phyloP scores from a whole-genome alignment of 2,329 filamentous ascomycete species.

The Phyllosticta capitalensis region DNA sequence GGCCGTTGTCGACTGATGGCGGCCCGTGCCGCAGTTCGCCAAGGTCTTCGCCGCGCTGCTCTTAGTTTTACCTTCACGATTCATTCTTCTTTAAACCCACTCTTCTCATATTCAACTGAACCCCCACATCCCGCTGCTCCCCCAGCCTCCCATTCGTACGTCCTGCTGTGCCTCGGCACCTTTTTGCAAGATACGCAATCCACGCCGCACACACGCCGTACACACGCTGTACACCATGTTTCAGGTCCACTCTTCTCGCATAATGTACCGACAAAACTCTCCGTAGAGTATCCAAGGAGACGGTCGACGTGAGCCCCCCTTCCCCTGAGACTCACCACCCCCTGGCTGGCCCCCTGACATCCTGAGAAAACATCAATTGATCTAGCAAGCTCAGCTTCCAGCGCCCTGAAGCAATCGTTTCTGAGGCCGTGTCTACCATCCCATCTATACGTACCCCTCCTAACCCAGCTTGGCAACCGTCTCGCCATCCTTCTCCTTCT shows the following conservation, averaged over 20 bases:
- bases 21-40: neutral
- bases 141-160: neutral
- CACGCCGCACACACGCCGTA: too few relatives aligned
- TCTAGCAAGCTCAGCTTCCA: neutral
- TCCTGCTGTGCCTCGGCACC: too few relatives aligned
- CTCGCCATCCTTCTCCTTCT: constrained; percentile 9
- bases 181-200: too few relatives aligned
- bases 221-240: too few relatives aligned
- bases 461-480: neutral
- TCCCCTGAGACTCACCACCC: neutral
- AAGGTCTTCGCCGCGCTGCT: neutral
- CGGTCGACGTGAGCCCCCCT: neutral
- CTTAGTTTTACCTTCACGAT: neutral
- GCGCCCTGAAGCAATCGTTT: neutral
- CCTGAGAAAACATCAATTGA: neutral
- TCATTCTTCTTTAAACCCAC: neutral
- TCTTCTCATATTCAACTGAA: neutral
- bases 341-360: neutral
- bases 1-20: neutral
- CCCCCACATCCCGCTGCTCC: neutral
- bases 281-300: too few relatives aligned
- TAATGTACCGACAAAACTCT: too few relatives aligned
- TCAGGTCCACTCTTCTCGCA: too few relatives aligned
- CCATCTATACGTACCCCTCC: neutral
- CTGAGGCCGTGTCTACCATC: neutral